These are phyloP conservation scores for Plasmopara viticola DNA, from an alignment of 352 stramenopile genomes.

Conservation along the genomic window DNA sequence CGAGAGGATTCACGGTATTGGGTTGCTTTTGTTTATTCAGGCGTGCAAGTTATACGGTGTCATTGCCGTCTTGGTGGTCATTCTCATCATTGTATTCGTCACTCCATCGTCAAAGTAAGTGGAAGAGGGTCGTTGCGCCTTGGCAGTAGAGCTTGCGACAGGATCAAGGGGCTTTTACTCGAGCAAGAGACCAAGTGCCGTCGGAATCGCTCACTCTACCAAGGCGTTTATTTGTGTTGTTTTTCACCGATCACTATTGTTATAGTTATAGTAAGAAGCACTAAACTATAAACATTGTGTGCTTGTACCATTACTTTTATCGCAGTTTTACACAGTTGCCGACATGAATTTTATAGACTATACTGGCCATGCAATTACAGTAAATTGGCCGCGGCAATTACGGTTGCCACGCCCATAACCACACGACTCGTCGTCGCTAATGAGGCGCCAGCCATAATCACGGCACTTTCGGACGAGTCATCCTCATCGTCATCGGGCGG, in stretches of 20 bases:
- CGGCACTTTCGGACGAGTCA: constrained; percentile 43
- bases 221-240: too few relatives aligned
- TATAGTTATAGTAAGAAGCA: too few relatives aligned
- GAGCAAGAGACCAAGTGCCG: not conserved
- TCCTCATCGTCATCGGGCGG: constrained; percentile 57
- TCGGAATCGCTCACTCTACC: too few relatives aligned
- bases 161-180: not conserved
- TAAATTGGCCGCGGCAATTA: constrained; percentile 9
- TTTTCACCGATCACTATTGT: too few relatives aligned
- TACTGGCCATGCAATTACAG: constrained; percentile 16
- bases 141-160: not conserved
- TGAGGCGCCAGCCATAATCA: constrained; percentile 19
- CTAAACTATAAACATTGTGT: too few relatives aligned
- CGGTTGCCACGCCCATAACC: constrained; percentile 8
- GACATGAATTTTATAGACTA: too few relatives aligned
- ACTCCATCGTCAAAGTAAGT: constrained; percentile 32
- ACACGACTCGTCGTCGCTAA: constrained; percentile 5
- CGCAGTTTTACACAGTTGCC: too few relatives aligned
- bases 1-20: constrained; percentile 2
- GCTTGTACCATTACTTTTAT: not conserved
- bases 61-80: constrained; percentile 57
- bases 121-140: constrained; percentile 2
- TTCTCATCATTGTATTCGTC: constrained; percentile 55
- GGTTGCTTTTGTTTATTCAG: constrained; percentile 16
- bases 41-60: constrained; percentile 67